Evolutionary conservation across 1,139 yeast genomes (phyloP), one percentile per base, ranked within the genome.

Genomic region (Ogataea hybrid): DNA sequence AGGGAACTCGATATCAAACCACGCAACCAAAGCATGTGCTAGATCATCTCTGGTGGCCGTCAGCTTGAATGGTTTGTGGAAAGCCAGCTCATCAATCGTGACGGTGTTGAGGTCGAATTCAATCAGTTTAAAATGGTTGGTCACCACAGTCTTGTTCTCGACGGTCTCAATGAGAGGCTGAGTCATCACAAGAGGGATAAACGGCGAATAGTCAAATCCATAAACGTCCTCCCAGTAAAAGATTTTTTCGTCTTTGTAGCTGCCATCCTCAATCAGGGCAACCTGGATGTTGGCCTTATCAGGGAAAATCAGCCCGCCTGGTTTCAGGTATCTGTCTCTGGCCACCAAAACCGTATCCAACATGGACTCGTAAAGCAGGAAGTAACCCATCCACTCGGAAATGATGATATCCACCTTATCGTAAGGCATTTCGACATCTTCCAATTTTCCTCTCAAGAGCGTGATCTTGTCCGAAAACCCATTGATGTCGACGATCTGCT

Each of bases 331-430:
- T 64, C 76, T 79, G 69, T 94, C 99, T 68, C 99, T 81, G 25
- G 99, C 99, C 53, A 79, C 78, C 51, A 94, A 71, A 17, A 94
- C 99, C 28, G 98, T 89, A 64, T 94, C 98, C 65, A 94, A 76
- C 99, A 94, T 94, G 50, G 96, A 86, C 72, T 94, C 99, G 62
- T 92, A 94, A 46, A 94, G 72, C 58, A 94, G 70, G 61, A 94
- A 94, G 69, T 94, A 94, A 15, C 99, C 99, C 99, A 94, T 94
- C 99, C 99, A 94, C 69, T 94, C 99, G 50, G 95, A 83, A 48
- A 94, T 84, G 56, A 94, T 94, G 55, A 94, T 92, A 64, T 94
- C 99, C 39, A 94, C 99, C 61, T 84, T 69, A 37, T 69, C 69
- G 48, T 64, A 81, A 34, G 98, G 98, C 56, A 94, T 72, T 46